Percentiles rank a stretch among this genome's conserved stretches.
phyloP scores from a whole-genome alignment of 257 asterid genomes.

The Sherardia arvensis region DNA sequence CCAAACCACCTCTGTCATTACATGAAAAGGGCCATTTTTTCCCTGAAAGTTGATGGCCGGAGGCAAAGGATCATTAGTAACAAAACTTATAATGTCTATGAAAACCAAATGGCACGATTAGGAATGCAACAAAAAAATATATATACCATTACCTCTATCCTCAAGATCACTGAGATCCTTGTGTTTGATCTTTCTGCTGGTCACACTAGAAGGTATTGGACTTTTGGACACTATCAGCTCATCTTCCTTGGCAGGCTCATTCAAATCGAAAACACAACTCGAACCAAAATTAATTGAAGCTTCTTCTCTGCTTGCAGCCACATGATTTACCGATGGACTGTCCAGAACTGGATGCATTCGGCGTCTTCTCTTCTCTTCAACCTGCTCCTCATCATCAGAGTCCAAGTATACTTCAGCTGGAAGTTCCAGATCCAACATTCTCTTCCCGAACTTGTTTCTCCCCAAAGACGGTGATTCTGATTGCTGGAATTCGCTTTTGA shows the following conservation, averaged over 20 bases:
- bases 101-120: background rate
- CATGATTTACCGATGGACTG: constrained; percentile 17
- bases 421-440: constrained; percentile 37
- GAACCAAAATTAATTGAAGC: constrained; percentile 19
- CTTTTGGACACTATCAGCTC: constrained; percentile 29
- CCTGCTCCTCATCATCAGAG: constrained; percentile 23
- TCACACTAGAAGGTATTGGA: constrained; percentile 18
- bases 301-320: constrained; percentile 16
- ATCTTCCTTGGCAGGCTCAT: constrained; percentile 37
- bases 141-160: constrained; percentile 11
- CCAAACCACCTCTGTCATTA: constrained; percentile 11
- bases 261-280: constrained; percentile 49
- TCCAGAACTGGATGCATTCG: constrained; percentile 12
- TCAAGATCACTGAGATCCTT: constrained; percentile 9
- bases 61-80: constrained; percentile 2
- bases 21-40: background rate
- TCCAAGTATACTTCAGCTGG: constrained; percentile 29
- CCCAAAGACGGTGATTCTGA: constrained; percentile 14
- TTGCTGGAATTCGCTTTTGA: constrained; percentile 17
- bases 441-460: constrained; percentile 20
- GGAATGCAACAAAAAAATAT: background rate
- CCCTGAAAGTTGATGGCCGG: constrained; percentile 6
- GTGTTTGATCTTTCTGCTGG: constrained; percentile 17
- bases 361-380: constrained; percentile 17
- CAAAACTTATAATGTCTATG: background rate